phyloP scores from a whole-genome alignment of 2,329 filamentous ascomycete species.

The Beauveria pseudobassiana region DNA sequence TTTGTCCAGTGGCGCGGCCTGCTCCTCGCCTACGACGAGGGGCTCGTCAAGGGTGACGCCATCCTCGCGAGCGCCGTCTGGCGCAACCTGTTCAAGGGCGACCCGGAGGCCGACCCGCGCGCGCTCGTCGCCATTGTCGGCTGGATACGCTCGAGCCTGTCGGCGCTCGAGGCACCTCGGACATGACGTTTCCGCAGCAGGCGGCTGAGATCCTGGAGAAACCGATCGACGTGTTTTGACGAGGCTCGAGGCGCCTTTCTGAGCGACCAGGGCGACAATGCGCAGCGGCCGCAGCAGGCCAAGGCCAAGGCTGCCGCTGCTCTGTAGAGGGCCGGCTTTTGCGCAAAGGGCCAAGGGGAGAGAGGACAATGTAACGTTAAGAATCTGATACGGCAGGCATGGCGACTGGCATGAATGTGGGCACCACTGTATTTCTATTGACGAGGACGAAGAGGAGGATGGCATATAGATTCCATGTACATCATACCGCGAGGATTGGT shows the following conservation, averaged over 20 bases:
- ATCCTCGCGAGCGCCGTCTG: conserved; percentile 77
- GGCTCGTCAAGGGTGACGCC: conserved; percentile 67
- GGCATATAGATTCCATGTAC: conserved; percentile 5
- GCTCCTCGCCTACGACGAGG: conserved; percentile 78
- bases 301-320: conserved; percentile 3
- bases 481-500: neutral
- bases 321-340: neutral
- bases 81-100: conserved; percentile 84
- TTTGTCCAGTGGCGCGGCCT: conserved; percentile 90
- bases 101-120: conserved; percentile 43
- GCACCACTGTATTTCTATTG: neutral
- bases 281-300: neutral
- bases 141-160: conserved; percentile 45
- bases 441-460: neutral
- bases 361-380: neutral
- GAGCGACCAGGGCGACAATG: conserved; percentile 19
- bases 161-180: conserved; percentile 42
- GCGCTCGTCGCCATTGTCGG: conserved; percentile 46
- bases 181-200: conserved; percentile 30
- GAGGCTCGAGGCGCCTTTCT: conserved; percentile 32
- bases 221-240: conserved; percentile 37
- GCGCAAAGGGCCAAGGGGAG: neutral
- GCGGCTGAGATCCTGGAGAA: conserved; percentile 27
- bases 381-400: neutral
- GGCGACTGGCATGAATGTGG: conserved; percentile 12